A percentile compares a stretch with the other conserved stretches of the same genome.
Evolutionary conservation across 2,329 filamentous ascomycete species (phyloP).

Genomic region (Aspergillus pseudotamarii): DNA sequence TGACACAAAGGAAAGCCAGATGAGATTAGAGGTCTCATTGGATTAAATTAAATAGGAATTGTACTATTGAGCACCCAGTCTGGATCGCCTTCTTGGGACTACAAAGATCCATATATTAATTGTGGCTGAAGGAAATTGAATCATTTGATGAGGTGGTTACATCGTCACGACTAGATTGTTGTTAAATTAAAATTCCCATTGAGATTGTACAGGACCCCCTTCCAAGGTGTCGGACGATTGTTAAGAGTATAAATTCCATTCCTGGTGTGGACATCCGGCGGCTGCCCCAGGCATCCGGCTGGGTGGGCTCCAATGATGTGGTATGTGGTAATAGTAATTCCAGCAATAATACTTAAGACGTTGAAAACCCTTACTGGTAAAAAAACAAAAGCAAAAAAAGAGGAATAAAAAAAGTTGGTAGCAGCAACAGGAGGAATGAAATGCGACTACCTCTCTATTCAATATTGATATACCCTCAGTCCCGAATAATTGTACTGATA

Average conservation of each 20-base stretch:
- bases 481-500: not conserved
- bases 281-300: not conserved
- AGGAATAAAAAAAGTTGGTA: too few relatives aligned
- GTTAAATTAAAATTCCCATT: not conserved
- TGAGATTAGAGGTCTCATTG: not conserved
- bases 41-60: not conserved
- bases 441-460: not conserved
- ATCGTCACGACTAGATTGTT: constrained; percentile 1
- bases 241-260: not conserved
- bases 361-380: not conserved
- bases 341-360: not conserved
- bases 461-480: not conserved
- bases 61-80: constrained; percentile 1
- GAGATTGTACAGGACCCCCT: not conserved
- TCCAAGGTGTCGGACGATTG: not conserved
- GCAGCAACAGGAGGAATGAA: not conserved
- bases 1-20: not conserved
- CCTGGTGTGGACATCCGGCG: not conserved
- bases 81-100: not conserved
- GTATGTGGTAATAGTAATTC: not conserved
- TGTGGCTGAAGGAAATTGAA: not conserved
- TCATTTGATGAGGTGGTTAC: not conserved
- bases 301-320: not conserved
- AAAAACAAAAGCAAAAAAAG: not conserved
- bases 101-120: not conserved